Base-by-base conservation (phyloP, 2,329 filamentous ascomycete genomes). In the Trichoderma sp. region DNA sequence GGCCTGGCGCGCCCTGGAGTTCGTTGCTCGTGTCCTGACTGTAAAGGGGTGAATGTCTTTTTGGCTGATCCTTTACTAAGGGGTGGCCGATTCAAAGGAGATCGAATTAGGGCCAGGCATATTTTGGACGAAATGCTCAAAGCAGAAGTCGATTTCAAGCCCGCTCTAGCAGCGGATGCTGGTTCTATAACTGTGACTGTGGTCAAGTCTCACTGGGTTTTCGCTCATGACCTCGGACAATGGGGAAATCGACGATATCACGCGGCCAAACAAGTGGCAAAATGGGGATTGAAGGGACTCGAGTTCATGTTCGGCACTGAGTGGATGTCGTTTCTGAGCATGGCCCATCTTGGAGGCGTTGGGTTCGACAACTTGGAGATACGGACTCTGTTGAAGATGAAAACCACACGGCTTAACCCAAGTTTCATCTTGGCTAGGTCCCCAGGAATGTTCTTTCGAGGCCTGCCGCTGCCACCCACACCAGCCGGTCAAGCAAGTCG, bases 241-340 rank as follows among this genome's bases (percentile, higher is more conserved):
- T 67, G 64, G 64, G 21, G 9, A 3, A 3, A 59, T 1, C 16
- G 45, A 12, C 66, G 53, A n/a, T 16, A 38, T 7, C 3, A 29
- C 1, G 67, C 67, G 1, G 11, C 0, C 14, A 71, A 8, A 9
- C 3, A 27, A 1, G 21, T 71, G 9, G 67, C n/a, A 0, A 14
- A 5, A 1, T 60, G 27, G 27, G 27, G 27, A 27, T 27, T 27
- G 27, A 11, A 3, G 5, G 8, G 27, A 1, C 14, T 71, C 3
- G 31, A 24, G 0, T 35, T 38, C 1, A 1, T 41, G 0, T 56
- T 71, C 2, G 67, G 67, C 5, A 33, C 21, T 0, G 33, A 71
- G 21, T 71, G 67, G 67, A 59, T 71, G 67, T 38, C 67, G 9
- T 29, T 59, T 27, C 3, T 60, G 6, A 71, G 50, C 24, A 71